These are phyloP conservation scores for Mycena epipterygia DNA, from an alignment of 768 basidiomycete species.

Conservation along the genomic window DNA sequence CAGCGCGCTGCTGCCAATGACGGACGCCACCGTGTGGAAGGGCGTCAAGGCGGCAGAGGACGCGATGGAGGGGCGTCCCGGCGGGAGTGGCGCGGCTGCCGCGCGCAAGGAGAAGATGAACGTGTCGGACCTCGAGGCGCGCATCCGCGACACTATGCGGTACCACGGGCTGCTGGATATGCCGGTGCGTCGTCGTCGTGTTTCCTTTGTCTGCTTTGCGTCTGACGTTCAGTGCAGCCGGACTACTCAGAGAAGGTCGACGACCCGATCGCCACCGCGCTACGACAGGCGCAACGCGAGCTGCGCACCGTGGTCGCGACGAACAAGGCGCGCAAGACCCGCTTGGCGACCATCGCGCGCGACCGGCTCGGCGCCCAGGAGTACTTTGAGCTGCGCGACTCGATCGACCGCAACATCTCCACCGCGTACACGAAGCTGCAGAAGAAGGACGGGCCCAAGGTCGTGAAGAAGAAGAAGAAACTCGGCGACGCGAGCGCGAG, in stretches of 20 bases:
- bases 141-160: slow-evolving; percentile 82
- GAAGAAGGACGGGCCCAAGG: slow-evolving; percentile 84
- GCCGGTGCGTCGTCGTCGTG: slow-evolving; percentile 66
- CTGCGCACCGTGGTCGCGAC: slow-evolving; percentile 81
- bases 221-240: slow-evolving; percentile 58
- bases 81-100: slow-evolving; percentile 83
- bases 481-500: slow-evolving; percentile 45
- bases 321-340: slow-evolving; percentile 87
- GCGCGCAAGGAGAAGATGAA: slow-evolving; percentile 82
- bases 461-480: slow-evolving; percentile 85
- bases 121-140: slow-evolving; percentile 83
- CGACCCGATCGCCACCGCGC: slow-evolving; percentile 92
- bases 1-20: slow-evolving; percentile 79
- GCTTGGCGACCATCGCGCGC: slow-evolving; percentile 81
- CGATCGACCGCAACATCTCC: slow-evolving; percentile 88
- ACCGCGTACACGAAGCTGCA: slow-evolving; percentile 83
- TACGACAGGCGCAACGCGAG: slow-evolving; percentile 89
- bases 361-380: slow-evolving; percentile 94
- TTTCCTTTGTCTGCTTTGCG: background rate
- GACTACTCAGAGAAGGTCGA: slow-evolving; percentile 86
- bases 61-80: slow-evolving; percentile 86
- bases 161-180: slow-evolving; percentile 79
- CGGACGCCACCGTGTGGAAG: slow-evolving; percentile 75
- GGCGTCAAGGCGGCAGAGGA: slow-evolving; percentile 89
- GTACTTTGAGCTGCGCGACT: slow-evolving; percentile 86